Evolutionary conservation across 2,329 filamentous ascomycete genomes (phyloP), one percentile per base, ranked within the genome.

Genomic region (Curvularia hawaiiensis): DNA sequence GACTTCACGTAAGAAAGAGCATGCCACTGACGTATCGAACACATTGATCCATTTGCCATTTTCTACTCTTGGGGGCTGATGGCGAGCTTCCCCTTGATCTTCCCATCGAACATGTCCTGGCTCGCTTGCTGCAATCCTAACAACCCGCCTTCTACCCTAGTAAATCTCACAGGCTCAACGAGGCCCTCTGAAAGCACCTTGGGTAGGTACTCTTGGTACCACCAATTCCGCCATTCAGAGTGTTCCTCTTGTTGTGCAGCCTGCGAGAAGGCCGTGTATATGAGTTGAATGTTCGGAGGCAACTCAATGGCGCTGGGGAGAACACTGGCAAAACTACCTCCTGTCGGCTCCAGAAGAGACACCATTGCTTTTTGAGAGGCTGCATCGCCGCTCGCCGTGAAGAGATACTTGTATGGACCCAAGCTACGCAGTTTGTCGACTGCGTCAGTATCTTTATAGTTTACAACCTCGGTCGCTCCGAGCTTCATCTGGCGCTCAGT

Each of bases 191-290:
- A 54, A 24, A 73, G 48, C 12, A 70, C 66, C 28, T 64, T 63
- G 4, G 67, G 65, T 9, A 72, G 52, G 52, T 71, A 72, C 11
- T 70, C 56, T 40, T 52, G 50, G 43, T 68, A 72, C 65, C 66
- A 71, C 64, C 64, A 73, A 14, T 38, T 46, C 11, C 68, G 58
- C 56, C 62, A 72, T 10, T 64, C 58, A 16, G 44, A 52, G 39
- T 66, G 39, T 28, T 71, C 59, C 0, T 68, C 66, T 16, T 56
- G 56, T 46, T 72, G 65, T 6, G 63, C 62, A n/a, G 68, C 68
- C 50, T 69, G 66, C 9, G 65, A 68, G 52, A 71, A 73, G 7
- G 63, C 51, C n/a, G 54, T 41, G 58, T 70, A 72, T 6, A 70
- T 56, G 14, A 66, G 35, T 30, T 68, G 57, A 9, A 69, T 58